These are phyloP conservation scores for Hypoxylon sp. DNA, from an alignment of 2,329 filamentous ascomycete species.

Conservation along the genomic window DNA sequence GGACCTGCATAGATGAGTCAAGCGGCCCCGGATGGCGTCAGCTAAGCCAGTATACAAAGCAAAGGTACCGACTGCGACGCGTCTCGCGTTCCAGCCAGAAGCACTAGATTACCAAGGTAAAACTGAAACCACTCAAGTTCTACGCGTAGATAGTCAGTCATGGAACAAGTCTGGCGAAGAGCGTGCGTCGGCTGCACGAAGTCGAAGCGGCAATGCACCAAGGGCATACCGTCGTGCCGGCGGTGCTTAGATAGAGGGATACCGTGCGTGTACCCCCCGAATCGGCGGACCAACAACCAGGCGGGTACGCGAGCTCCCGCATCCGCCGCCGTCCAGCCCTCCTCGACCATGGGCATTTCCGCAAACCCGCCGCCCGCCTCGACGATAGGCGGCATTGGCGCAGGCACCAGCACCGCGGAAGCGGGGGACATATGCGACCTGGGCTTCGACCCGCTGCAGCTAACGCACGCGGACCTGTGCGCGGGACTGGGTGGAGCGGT, in stretches of 20 bases:
- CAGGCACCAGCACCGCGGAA: neutral
- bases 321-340: neutral
- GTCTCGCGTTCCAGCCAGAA: neutral
- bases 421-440: neutral
- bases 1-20: neutral
- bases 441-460: conserved; percentile 6
- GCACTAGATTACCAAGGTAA: neutral
- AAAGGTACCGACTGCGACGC: neutral
- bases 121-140: too few species aligned
- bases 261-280: conserved; percentile 37
- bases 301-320: neutral
- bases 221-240: conserved; percentile 45
- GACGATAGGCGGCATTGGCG: neutral
- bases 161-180: conserved; percentile 39
- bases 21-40: neutral
- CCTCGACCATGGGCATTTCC: neutral
- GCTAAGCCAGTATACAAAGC: neutral
- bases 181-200: conserved; percentile 49
- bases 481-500: neutral
- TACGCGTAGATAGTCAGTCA: neutral
- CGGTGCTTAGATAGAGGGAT: conserved; percentile 41
- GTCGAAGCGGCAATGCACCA: conserved; percentile 50
- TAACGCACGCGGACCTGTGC: conserved; percentile 14
- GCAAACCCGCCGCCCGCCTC: conserved; percentile 5
- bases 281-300: conserved; percentile 19